These are phyloP conservation scores for Pulveroboletus sp. DNA, from an alignment of 768 basidiomycete species.

Conservation along the genomic window DNA sequence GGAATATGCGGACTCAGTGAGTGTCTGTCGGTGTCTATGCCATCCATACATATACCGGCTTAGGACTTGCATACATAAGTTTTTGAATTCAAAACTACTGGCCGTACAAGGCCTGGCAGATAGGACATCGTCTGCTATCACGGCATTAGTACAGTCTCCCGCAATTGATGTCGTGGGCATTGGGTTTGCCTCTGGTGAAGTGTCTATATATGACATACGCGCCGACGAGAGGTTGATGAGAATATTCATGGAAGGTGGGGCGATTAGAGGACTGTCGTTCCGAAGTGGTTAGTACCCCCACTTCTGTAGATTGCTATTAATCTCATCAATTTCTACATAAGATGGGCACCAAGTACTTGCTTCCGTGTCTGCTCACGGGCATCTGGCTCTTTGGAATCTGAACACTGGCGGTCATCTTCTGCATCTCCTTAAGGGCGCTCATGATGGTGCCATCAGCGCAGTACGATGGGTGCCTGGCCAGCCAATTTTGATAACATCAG, in stretches of 20 bases:
- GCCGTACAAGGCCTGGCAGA: constrained; percentile 34
- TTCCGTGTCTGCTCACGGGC: constrained; percentile 81
- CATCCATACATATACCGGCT: not conserved
- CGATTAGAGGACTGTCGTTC: constrained; percentile 75
- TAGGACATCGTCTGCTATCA: constrained; percentile 50
- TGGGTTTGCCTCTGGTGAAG: constrained; percentile 83
- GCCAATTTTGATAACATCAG: constrained; percentile 84
- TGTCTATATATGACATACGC: constrained; percentile 87
- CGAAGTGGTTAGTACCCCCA: constrained; percentile 66
- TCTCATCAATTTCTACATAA: constrained; percentile 27
- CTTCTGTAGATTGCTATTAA: not conserved
- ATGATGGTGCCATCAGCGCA: constrained; percentile 79
- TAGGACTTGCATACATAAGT: constrained; percentile 84
- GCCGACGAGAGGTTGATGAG: constrained; percentile 86
- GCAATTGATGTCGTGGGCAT: constrained; percentile 97
- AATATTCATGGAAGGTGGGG: constrained; percentile 88
- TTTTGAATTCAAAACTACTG: constrained; percentile 54
- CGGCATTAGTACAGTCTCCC: constrained; percentile 83
- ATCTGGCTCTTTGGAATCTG: constrained; percentile 93
- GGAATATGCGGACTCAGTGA: constrained; percentile 87
- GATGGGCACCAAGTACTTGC: constrained; percentile 90
- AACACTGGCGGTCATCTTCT: constrained; percentile 77
- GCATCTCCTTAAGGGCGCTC: constrained; percentile 84
- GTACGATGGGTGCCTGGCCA: constrained; percentile 94
- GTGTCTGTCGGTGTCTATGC: constrained; percentile 21